A percentile compares a stretch with the other conserved stretches of the same genome.
These are phyloP conservation scores for Neostapfia colusana DNA, from an alignment of 176 grass and related monocot genomes.

Conservation along the genomic window DNA sequence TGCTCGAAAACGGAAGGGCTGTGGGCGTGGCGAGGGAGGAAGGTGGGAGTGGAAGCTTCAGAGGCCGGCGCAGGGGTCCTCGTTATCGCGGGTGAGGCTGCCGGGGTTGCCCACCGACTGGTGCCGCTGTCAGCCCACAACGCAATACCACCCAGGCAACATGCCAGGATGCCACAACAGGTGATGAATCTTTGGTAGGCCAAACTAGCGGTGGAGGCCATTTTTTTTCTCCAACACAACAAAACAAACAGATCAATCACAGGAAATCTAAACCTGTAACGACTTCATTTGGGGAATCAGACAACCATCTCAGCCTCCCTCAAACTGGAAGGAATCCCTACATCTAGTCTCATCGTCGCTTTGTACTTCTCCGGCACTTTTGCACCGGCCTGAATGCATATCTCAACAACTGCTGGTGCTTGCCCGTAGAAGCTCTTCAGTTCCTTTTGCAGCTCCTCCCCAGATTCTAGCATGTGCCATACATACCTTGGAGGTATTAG, in stretches of 20 bases:
- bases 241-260: background rate
- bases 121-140: too few species aligned
- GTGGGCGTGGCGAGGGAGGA: conserved; percentile 4
- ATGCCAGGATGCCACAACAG: too few species aligned
- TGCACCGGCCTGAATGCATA: conserved; percentile 63
- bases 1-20: conserved; percentile 53
- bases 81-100: conserved; percentile 43
- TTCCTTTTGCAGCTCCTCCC: conserved; percentile 65
- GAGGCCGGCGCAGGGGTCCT: conserved; percentile 26
- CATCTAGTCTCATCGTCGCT: conserved; percentile 80
- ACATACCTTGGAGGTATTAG: conserved; percentile 85
- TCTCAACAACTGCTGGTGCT: conserved; percentile 79
- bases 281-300: conserved; percentile 23
- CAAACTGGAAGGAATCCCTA: conserved; percentile 78
- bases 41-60: conserved; percentile 35
- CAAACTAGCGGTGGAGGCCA: too few species aligned
- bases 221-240: background rate
- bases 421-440: conserved; percentile 90
- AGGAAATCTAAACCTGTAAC: background rate
- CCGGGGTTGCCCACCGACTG: conserved; percentile 72
- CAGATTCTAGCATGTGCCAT: conserved; percentile 82
- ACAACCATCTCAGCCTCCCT: conserved; percentile 92
- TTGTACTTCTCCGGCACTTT: conserved; percentile 81
- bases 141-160: too few species aligned
- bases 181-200: too few species aligned